phyloP scores from a whole-genome alignment of 129 eudicot species.

The Silybum marianum region DNA sequence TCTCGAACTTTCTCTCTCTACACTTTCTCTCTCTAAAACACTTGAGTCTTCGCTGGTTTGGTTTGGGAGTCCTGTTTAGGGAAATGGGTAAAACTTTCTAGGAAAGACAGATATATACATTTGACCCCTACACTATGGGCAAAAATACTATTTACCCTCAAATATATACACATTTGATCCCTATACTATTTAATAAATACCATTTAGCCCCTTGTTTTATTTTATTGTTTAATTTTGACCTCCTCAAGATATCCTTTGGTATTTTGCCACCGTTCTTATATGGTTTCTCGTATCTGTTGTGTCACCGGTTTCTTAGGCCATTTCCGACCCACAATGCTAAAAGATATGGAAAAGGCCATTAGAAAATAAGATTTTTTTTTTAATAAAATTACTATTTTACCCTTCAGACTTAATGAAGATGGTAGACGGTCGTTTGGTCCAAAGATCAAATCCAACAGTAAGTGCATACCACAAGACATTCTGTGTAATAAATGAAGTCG shows the following conservation, averaged over 20 bases:
- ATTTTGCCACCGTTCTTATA: neutral
- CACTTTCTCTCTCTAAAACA: slow-evolving; percentile 15
- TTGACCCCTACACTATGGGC: slow-evolving; percentile 18
- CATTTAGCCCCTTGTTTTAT: neutral
- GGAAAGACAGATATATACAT: slow-evolving; percentile 17
- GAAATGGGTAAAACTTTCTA: slow-evolving; percentile 44
- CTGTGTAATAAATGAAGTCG: too few species aligned
- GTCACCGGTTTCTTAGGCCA: neutral
- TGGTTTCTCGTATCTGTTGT: neutral
- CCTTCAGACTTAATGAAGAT: too few species aligned
- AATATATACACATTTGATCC: slow-evolving; percentile 7
- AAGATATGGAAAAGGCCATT: neutral
- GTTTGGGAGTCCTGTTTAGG: slow-evolving; percentile 30
- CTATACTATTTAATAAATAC: neutral
- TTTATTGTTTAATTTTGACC: neutral
- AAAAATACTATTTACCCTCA: neutral
- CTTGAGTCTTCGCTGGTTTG: slow-evolving; percentile 30
- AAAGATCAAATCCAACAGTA: too few species aligned
- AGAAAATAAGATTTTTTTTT: too few species aligned
- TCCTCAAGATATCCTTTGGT: neutral
- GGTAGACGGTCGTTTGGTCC: too few species aligned
- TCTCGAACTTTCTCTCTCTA: slow-evolving; percentile 38
- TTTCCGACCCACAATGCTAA: neutral
- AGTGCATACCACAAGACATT: too few species aligned
- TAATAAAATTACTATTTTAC: too few species aligned